These are phyloP conservation scores for Asterochloris erici DNA, from an alignment of 139 green algal genomes.

Conservation along the genomic window DNA sequence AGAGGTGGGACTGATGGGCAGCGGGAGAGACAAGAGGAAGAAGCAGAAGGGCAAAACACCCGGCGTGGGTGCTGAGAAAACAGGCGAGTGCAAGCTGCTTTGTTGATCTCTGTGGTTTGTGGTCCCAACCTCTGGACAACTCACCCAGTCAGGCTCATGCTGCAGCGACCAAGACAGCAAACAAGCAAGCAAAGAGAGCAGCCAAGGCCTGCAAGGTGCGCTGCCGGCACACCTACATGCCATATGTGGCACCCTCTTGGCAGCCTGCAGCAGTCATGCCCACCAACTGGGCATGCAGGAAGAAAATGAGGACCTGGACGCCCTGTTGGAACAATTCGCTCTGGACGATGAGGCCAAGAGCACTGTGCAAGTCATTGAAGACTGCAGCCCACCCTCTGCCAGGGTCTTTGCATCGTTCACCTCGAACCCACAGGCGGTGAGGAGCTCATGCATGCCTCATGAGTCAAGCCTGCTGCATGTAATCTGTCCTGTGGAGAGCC, in stretches of 20 bases:
- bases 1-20: conserved; percentile 51
- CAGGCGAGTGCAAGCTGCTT: conserved; percentile 11
- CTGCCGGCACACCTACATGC: no score
- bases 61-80: conserved; percentile 78
- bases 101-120: no score
- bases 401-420: conserved; percentile 70
- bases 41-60: conserved; percentile 73
- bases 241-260: no score
- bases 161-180: conserved; percentile 65
- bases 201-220: conserved; percentile 26
- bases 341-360: conserved; percentile 55
- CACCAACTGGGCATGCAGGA: conserved; percentile 7
- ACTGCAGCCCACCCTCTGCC: conserved; percentile 66
- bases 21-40: conserved; percentile 83
- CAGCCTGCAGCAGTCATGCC: background rate
- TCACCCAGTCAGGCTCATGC: no score
- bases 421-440: conserved; percentile 16
- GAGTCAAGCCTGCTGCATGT: no score
- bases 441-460: background rate
- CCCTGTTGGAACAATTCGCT: conserved; percentile 72
- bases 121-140: no score
- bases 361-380: conserved; percentile 45
- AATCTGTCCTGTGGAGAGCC: no score
- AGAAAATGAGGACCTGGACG: conserved; percentile 89
- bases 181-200: conserved; percentile 59